A percentile compares a stretch with the other conserved stretches of the same genome.
Conservation (phyloP, 441 rosid genomes). For the Brassica balearica region DNA sequence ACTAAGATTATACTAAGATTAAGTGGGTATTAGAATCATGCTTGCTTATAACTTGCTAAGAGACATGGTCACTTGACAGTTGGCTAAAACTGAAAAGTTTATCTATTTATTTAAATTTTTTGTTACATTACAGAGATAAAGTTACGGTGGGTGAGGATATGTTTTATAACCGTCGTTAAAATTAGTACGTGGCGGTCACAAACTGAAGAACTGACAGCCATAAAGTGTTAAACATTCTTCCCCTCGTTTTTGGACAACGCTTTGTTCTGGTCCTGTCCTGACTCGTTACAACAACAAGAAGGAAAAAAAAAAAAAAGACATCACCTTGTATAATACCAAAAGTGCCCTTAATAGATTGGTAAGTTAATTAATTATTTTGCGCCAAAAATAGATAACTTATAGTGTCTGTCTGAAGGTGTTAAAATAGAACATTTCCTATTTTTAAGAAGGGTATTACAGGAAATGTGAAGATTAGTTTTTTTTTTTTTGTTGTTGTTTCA, state of each 20-base stretch:
- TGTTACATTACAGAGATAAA: slow-evolving; percentile 26
- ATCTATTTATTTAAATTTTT: no score
- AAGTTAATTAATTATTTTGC: slow-evolving; percentile 3
- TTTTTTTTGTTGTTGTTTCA: slow-evolving; percentile 9
- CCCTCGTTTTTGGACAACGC: slow-evolving; percentile 40
- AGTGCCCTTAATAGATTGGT: background rate
- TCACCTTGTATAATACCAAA: background rate
- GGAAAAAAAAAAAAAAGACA: background rate
- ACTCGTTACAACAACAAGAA: slow-evolving; percentile 28
- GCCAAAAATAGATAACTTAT: slow-evolving; percentile 32
- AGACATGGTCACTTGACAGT: slow-evolving; percentile 28
- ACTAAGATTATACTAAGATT: slow-evolving; percentile 14
- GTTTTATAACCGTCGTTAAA: slow-evolving; percentile 17
- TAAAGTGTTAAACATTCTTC: slow-evolving; percentile 36
- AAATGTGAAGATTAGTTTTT: slow-evolving; percentile 4
- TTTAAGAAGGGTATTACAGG: slow-evolving; percentile 48
- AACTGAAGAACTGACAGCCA: slow-evolving; percentile 35
- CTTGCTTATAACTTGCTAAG: slow-evolving; percentile 26
- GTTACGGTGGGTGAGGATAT: slow-evolving; percentile 38
- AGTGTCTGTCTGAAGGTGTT: slow-evolving; percentile 15
- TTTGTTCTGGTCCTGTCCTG: slow-evolving; percentile 34
- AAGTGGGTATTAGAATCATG: background rate
- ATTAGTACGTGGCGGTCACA: slow-evolving; percentile 40
- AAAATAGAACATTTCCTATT: slow-evolving; percentile 34
- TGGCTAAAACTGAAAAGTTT: slow-evolving; percentile 1